These are phyloP conservation scores for Phlegmacium glaucopus DNA, from an alignment of 768 basidiomycete species.

Conservation along the genomic window DNA sequence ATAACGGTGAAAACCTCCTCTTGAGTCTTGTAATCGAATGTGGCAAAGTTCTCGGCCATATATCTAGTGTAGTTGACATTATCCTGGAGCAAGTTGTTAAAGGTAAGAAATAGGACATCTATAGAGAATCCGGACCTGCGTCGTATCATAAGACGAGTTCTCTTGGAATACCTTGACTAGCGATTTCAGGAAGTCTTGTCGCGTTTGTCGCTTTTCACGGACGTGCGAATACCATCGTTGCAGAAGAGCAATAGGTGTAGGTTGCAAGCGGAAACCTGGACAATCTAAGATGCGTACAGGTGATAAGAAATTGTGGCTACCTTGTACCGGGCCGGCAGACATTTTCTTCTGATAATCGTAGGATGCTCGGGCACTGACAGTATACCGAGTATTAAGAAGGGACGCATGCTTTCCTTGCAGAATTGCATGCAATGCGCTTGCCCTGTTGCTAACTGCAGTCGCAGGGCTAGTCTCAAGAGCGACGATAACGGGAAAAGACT, in stretches of 20 bases:
- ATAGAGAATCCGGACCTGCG: conserved; percentile 42
- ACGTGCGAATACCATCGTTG: conserved; percentile 91
- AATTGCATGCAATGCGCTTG: conserved; percentile 74
- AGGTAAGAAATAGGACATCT: background rate
- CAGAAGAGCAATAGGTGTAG: conserved; percentile 69
- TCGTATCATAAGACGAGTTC: conserved; percentile 46
- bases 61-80: conserved; percentile 87
- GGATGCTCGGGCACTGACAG: conserved; percentile 74
- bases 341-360: conserved; percentile 80
- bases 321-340: conserved; percentile 45
- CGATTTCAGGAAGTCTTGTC: conserved; percentile 85
- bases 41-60: conserved; percentile 91
- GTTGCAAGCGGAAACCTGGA: conserved; percentile 63
- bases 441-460: conserved; percentile 60
- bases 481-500: conserved; percentile 91
- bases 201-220: conserved; percentile 82
- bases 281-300: background rate
- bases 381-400: conserved; percentile 81
- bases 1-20: conserved; percentile 90
- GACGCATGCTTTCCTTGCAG: conserved; percentile 89
- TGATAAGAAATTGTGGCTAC: conserved; percentile 24
- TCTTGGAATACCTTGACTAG: conserved; percentile 84
- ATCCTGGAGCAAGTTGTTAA: conserved; percentile 40
- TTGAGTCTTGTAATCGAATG: conserved; percentile 92
- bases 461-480: conserved; percentile 87